Evolutionary conservation across 306 rosid genomes (phyloP).

Genomic region (Arachis stenosperma): DNA sequence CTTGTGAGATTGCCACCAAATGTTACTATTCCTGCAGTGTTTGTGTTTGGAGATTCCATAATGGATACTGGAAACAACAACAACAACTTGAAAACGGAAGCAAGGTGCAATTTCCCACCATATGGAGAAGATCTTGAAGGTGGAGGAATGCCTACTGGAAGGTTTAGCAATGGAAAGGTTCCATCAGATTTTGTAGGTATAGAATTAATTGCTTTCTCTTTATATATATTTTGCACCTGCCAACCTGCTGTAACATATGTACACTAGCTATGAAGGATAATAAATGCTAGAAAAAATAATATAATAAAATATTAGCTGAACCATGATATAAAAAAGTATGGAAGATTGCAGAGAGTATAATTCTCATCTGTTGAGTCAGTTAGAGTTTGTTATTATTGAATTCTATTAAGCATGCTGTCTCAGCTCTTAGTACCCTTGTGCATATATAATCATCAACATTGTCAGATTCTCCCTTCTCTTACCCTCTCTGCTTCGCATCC

Average conservation of each 20-base stretch:
- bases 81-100: not conserved
- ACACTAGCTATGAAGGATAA: not conserved
- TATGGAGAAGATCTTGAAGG: conserved; percentile 43
- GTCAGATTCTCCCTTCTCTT: no score
- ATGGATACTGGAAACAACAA: conserved; percentile 84
- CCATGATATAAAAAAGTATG: not conserved
- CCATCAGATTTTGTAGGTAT: conserved; percentile 43
- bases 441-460: no score
- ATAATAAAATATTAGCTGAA: not conserved
- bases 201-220: not conserved
- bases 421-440: no score
- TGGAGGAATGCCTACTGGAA: conserved; percentile 39
- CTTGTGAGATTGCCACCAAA: conserved; percentile 43
- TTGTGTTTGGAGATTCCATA: conserved; percentile 72
- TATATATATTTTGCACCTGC: not conserved
- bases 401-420: no score
- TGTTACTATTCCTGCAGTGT: conserved; percentile 52
- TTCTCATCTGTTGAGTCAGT: no score
- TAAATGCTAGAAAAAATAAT: not conserved
- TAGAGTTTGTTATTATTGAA: no score
- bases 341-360: no score
- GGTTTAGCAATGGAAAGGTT: conserved; percentile 47
- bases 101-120: conserved; percentile 38
- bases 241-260: not conserved
- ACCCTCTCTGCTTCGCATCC: no score